A percentile compares a stretch with the other conserved stretches of the same genome.
Conservation (phyloP, 2,329 filamentous ascomycete genomes). For the Apiospora rasikravindrae region DNA sequence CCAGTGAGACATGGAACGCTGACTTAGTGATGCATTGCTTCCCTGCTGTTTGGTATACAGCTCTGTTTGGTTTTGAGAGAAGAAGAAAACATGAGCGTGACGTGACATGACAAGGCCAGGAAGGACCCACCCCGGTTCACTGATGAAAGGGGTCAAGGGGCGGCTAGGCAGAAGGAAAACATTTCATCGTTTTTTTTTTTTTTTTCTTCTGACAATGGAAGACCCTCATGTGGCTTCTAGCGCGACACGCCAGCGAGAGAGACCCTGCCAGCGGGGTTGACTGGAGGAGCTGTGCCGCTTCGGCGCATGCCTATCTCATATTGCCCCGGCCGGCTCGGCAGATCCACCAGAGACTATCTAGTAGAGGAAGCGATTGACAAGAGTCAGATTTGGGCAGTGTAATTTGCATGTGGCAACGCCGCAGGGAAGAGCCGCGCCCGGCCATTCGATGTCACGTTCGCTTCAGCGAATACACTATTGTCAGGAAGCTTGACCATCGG, state of each 20-base stretch:
- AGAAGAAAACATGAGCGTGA: background rate
- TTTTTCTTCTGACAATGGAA: background rate
- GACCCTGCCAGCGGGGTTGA: background rate
- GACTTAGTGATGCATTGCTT: background rate
- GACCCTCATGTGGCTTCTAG: background rate
- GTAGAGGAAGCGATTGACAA: background rate
- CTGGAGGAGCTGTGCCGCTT: background rate
- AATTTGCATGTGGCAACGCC: no score
- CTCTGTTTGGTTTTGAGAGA: background rate
- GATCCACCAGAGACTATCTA: background rate
- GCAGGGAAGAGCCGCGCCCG: background rate
- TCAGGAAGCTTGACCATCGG: no score
- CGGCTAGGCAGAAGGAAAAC: background rate
- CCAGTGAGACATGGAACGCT: no score
- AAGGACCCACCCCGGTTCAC: no score
- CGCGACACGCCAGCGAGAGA: background rate
- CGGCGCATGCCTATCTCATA: background rate
- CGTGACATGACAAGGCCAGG: no score
- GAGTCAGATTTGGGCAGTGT: background rate
- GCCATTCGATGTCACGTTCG: background rate
- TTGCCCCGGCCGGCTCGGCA: constrained; percentile 4
- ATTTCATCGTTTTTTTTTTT: no score
- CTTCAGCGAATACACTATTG: background rate
- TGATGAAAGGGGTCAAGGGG: no score
- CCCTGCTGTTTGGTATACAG: background rate